Conservation (phyloP, 495 filamentous ascomycete species). For the Cladorrhinum samala region DNA sequence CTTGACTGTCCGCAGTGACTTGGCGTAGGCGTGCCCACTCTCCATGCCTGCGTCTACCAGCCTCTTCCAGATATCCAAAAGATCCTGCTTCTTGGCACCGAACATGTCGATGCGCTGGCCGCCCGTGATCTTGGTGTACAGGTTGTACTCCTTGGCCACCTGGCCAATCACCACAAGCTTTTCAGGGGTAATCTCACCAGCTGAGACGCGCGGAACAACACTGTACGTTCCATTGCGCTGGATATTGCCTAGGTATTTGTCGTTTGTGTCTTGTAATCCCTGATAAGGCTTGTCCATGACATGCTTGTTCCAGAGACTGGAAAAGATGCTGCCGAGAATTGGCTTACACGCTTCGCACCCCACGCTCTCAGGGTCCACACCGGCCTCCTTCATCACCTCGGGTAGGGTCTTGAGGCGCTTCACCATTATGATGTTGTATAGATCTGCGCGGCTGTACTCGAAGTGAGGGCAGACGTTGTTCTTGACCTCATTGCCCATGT, state of each 20-base stretch:
- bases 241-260: conserved; percentile 88
- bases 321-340: conserved; percentile 74
- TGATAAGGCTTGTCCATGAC: conserved; percentile 70
- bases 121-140: conserved; percentile 95
- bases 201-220: conserved; percentile 79
- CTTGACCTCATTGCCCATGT: conserved; percentile 84
- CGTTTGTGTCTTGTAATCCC: conserved; percentile 91
- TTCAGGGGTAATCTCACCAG: conserved; percentile 86
- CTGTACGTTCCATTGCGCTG: conserved; percentile 92
- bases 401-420: conserved; percentile 70
- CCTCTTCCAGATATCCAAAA: conserved; percentile 81
- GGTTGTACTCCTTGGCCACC: conserved; percentile 79
- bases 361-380: conserved; percentile 65
- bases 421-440: conserved; percentile 84
- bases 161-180: conserved; percentile 83
- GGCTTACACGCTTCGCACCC: conserved; percentile 95
- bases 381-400: conserved; percentile 78
- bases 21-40: conserved; percentile 90
- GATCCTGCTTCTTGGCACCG: conserved; percentile 85
- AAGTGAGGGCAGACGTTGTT: conserved; percentile 89
- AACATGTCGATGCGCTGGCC: conserved; percentile 96
- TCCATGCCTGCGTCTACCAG: conserved; percentile 91
- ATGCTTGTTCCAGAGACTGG: conserved; percentile 80
- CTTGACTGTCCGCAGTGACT: conserved; percentile 87
- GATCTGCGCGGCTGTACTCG: conserved; percentile 75